phyloP scores from a whole-genome alignment of 768 basidiomycete species.

The Hemileccinum rubropunctum region DNA sequence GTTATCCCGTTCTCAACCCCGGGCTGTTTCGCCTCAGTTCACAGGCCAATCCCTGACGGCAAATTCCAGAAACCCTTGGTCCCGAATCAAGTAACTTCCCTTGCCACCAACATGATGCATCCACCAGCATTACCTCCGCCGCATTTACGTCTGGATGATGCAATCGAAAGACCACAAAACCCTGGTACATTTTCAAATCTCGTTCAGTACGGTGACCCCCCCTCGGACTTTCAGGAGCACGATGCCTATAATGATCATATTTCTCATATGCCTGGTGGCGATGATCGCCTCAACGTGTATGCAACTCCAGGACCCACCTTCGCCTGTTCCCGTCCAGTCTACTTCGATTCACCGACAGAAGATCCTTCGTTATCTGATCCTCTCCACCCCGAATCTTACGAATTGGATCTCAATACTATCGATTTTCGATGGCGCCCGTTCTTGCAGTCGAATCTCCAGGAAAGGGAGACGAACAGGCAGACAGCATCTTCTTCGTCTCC shows the following conservation, averaged over 20 bases:
- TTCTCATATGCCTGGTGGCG: constrained; percentile 1
- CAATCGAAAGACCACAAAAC: constrained; percentile 4
- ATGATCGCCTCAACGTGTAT: constrained; percentile 27
- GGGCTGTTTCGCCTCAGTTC: constrained; percentile 16
- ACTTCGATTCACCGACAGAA: constrained; percentile 53
- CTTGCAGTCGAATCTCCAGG: constrained; percentile 24
- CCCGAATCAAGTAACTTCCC: constrained; percentile 9
- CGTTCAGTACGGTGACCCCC: constrained; percentile 1
- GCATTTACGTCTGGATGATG: constrained; percentile 19
- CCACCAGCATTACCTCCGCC: constrained; percentile 5
- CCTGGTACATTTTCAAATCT: constrained; percentile 4
- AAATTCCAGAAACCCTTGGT: constrained; percentile 3
- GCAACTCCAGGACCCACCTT: constrained; percentile 49
- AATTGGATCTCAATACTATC: constrained; percentile 39
- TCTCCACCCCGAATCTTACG: constrained; percentile 34
- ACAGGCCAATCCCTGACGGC: background rate
- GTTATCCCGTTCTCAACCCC: constrained; percentile 25
- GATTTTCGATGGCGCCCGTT: constrained; percentile 62
- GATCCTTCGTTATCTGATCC: constrained; percentile 43
- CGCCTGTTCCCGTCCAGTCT: constrained; percentile 34
- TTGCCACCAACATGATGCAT: constrained; percentile 10
- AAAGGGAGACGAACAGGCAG: background rate
- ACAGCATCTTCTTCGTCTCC: background rate
- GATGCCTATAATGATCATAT: background rate
- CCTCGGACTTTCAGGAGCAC: constrained; percentile 15